Base-by-base conservation (phyloP, 1,139 yeast genomes). In the Torulaspora pretoriensis region DNA sequence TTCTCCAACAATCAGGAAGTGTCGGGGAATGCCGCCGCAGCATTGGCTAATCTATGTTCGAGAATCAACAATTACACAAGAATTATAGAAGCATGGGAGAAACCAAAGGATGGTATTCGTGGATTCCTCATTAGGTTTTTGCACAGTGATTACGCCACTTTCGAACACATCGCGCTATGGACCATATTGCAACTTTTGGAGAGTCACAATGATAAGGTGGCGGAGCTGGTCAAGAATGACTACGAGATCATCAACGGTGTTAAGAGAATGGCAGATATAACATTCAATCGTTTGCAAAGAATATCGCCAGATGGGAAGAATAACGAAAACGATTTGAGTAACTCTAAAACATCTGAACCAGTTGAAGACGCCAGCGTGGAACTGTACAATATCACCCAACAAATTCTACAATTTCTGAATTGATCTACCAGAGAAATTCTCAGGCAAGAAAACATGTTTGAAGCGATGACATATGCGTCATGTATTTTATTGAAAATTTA, bases 11-110 rank as follows among this genome's bases (percentile, higher is more conserved):
- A 90, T 63, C 87, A 92, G 50, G 98, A 92, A 68, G 97, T 92
- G 13, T 94, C 96, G 67, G 99, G 99, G 45, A 92, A 94, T 66
- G 86, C 96, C 3, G 98, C 97, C 16, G 98, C 98, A 25, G 98
- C 99, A 1, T 75, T 92, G 55, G 99, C 98, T 16, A 92, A 92
- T 63, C 72, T 92, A 56, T 89, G 97, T 56, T 88, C 97, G 8
- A 80, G 96, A 67, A 89, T 92, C 29, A 62, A 61, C 42, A 78
- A 78, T 56, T 92, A 90, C 66, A 78, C 80, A 52, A 83, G 84
- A 53, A 87, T 94, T 52, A 76, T 89, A 48, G 76, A 78, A 51
- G 78, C 82, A 56, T 92, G 97, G 95, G 71, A 77, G 28, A 72
- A 72, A 52, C 96, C 96, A 34, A 78, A 78, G 46, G 90, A 87